phyloP scores from a whole-genome alignment of 176 grass and related monocot genomes.

The Tillandsia leiboldiana region DNA sequence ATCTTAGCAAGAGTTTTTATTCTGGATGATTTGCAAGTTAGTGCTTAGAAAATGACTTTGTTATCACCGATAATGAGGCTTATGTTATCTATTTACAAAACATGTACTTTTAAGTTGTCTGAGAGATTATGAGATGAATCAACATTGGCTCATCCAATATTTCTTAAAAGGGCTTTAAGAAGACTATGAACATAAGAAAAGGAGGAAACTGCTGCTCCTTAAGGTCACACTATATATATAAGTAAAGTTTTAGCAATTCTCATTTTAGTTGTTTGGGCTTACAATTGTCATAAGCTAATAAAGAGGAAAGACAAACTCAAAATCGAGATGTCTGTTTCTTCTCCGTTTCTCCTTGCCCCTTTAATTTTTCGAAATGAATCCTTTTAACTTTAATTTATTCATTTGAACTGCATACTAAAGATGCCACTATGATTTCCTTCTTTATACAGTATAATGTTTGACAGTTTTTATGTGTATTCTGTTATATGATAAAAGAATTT shows the following conservation, averaged over 20 bases:
- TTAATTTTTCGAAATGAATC: too few relatives aligned
- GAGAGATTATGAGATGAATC: neutral
- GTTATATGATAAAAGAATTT: too few relatives aligned
- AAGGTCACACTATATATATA: neutral
- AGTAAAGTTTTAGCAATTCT: neutral
- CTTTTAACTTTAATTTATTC: too few relatives aligned
- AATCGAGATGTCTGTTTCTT: too few relatives aligned
- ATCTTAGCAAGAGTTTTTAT: neutral
- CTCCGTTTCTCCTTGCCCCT: too few relatives aligned
- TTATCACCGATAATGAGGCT: neutral
- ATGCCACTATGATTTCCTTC: too few relatives aligned
- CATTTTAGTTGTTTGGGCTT: neutral
- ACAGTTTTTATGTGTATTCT: too few relatives aligned
- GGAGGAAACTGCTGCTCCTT: neutral
- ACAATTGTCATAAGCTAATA: neutral
- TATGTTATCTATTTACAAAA: neutral
- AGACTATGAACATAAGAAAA: neutral
- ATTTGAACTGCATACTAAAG: too few relatives aligned
- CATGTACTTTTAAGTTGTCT: neutral
- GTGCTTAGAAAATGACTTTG: neutral
- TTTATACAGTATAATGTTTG: too few relatives aligned
- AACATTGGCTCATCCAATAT: neutral
- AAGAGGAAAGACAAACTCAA: too few relatives aligned
- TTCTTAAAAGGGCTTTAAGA: neutral
- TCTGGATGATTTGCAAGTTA: neutral